phyloP scores from a whole-genome alignment of 768 basidiomycete genomes.

The Termitomyces sp. region DNA sequence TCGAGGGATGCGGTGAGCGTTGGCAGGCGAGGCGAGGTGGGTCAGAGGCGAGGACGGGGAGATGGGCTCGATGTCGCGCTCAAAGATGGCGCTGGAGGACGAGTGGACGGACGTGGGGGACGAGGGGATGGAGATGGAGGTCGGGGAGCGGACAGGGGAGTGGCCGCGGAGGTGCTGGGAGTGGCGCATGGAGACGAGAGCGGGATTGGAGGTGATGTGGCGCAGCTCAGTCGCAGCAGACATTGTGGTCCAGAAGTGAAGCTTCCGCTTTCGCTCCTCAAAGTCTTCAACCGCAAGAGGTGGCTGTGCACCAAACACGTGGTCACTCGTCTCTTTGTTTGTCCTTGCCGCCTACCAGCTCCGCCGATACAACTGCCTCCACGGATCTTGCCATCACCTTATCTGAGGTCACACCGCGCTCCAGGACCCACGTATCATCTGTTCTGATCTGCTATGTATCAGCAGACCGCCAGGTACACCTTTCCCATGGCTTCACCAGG shows the following conservation, averaged over 20 bases:
- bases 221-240: constrained; percentile 35
- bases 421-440: too few relatives aligned
- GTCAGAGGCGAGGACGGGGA: constrained; percentile 23
- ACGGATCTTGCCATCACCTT: neutral
- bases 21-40: constrained; percentile 22
- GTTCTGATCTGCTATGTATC: too few relatives aligned
- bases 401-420: neutral
- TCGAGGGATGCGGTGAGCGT: constrained; percentile 72
- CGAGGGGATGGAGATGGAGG: constrained; percentile 78
- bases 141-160: constrained; percentile 44
- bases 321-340: neutral
- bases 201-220: constrained; percentile 47
- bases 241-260: neutral
- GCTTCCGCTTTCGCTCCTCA: neutral
- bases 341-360: too few relatives aligned
- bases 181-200: constrained; percentile 33
- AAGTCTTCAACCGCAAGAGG: neutral
- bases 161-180: constrained; percentile 35
- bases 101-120: constrained; percentile 78
- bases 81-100: constrained; percentile 86
- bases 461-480: too few relatives aligned
- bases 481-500: too few relatives aligned
- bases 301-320: neutral
- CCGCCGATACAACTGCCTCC: neutral
- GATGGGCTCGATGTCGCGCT: constrained; percentile 80